Percentiles rank a stretch among this genome's conserved stretches.
phyloP scores from a whole-genome alignment of 805 yeast genomes.

The Saccharomycopsis capsularis region DNA sequence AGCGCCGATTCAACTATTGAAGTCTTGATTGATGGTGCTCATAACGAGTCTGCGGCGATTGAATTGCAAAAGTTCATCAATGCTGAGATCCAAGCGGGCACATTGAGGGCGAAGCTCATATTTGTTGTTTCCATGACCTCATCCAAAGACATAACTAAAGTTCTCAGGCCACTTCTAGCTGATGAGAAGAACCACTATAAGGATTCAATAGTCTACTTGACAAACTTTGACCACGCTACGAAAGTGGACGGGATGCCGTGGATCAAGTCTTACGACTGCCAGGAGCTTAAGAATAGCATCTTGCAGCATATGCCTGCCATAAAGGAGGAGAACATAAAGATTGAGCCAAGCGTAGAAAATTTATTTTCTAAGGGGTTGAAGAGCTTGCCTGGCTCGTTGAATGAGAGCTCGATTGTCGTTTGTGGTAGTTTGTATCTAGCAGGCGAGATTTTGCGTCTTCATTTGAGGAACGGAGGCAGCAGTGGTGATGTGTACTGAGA shows the following conservation, averaged over 20 bases:
- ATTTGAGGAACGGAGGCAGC: slow-evolving; percentile 20
- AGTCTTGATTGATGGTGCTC: slow-evolving; percentile 83
- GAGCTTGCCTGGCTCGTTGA: too few species aligned
- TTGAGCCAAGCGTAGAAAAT: slow-evolving; percentile 25
- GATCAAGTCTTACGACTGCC: slow-evolving; percentile 48
- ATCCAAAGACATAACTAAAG: slow-evolving; percentile 53
- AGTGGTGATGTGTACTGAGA: not conserved
- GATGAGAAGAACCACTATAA: not conserved
- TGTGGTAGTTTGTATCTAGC: slow-evolving; percentile 70
- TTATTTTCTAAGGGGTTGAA: slow-evolving; percentile 27
- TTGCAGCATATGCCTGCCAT: slow-evolving; percentile 23
- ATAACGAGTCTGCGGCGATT: slow-evolving; percentile 78
- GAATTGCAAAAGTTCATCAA: slow-evolving; percentile 55
- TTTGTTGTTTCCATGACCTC: slow-evolving; percentile 71
- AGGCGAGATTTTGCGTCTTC: slow-evolving; percentile 44
- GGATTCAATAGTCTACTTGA: slow-evolving; percentile 45
- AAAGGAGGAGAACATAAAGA: slow-evolving; percentile 26
- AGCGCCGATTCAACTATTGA: slow-evolving; percentile 23
- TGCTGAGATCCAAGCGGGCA: slow-evolving; percentile 18
- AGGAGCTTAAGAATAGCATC: slow-evolving; percentile 27
- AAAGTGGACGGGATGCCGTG: slow-evolving; percentile 91
- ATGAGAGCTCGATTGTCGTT: slow-evolving; percentile 35
- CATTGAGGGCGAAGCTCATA: slow-evolving; percentile 25
- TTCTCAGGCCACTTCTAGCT: slow-evolving; percentile 45
- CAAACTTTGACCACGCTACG: slow-evolving; percentile 43